A percentile compares a stretch with the other conserved stretches of the same genome.
phyloP scores from a whole-genome alignment of 192 early-diverging fungal species.

The Neocallimastix lanati region DNA sequence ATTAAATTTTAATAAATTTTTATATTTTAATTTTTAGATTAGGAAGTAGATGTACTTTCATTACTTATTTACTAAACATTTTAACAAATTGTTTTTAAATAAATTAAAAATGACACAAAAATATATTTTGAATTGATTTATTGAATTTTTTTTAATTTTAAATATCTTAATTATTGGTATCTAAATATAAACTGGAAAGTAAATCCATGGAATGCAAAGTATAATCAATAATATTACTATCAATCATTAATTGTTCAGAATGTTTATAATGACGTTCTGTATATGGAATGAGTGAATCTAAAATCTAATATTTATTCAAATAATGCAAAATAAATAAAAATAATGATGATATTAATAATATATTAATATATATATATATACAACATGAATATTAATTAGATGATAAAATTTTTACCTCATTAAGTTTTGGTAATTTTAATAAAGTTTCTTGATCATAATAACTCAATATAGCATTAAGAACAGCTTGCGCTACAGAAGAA shows the following conservation, averaged over 20 bases:
- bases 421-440: constrained; percentile 55
- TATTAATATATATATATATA: background rate
- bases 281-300: constrained; percentile 72
- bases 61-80: too few relatives aligned
- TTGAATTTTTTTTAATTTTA: background rate
- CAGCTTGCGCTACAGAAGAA: constrained; percentile 56
- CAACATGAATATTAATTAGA: too few relatives aligned
- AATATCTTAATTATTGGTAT: constrained; percentile 13
- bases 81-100: too few relatives aligned
- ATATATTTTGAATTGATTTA: too few relatives aligned
- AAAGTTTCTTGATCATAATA: constrained; percentile 45
- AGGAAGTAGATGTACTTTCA: too few relatives aligned
- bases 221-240: constrained; percentile 76
- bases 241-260: constrained; percentile 53
- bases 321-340: background rate
- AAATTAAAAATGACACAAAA: too few relatives aligned
- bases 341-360: background rate
- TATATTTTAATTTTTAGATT: too few relatives aligned
- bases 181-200: background rate
- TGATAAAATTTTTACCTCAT: constrained; percentile 27
- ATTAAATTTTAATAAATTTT: too few relatives aligned
- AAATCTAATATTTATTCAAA: constrained; percentile 8
- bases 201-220: constrained; percentile 75
- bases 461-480: constrained; percentile 58
- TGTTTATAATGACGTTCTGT: constrained; percentile 79